These are phyloP conservation scores for Lactarius quietus DNA, from an alignment of 768 basidiomycete genomes.

Conservation along the genomic window DNA sequence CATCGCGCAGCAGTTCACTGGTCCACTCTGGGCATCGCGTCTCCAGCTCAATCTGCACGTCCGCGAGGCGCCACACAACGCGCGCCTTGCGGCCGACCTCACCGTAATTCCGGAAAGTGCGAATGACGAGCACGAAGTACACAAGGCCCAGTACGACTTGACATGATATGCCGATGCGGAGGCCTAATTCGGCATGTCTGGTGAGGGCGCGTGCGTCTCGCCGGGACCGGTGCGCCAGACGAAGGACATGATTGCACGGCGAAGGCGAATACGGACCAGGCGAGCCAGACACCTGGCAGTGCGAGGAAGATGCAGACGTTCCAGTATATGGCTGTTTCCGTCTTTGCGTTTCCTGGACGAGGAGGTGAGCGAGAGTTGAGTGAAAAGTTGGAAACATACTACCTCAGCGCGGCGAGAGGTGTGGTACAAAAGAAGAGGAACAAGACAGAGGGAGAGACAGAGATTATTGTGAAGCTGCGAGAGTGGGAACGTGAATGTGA, in stretches of 20 bases:
- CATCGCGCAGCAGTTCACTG: background rate
- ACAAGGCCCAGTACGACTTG: conserved; percentile 52
- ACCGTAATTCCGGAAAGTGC: conserved; percentile 63
- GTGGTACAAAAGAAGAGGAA: conserved; percentile 52
- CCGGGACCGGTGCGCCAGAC: conserved; percentile 42
- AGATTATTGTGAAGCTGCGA: conserved; percentile 47
- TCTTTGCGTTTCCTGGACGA: conserved; percentile 52
- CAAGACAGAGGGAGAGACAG: background rate
- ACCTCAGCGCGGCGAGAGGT: conserved; percentile 63
- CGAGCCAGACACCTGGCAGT: conserved; percentile 66
- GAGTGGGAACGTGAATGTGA: conserved; percentile 69
- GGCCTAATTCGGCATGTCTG: conserved; percentile 39
- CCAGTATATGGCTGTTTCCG: conserved; percentile 49
- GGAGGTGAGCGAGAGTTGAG: background rate
- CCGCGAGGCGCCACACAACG: conserved; percentile 15
- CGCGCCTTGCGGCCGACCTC: conserved; percentile 25
- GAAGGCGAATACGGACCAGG: conserved; percentile 38
- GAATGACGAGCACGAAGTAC: conserved; percentile 44
- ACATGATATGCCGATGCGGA: conserved; percentile 53
- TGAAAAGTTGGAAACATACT: background rate
- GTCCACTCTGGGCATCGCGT: background rate
- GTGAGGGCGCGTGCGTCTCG: background rate
- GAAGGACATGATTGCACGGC: conserved; percentile 59
- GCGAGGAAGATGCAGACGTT: conserved; percentile 64
- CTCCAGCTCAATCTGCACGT: conserved; percentile 28